These are phyloP conservation scores for Nymphaea thermarum DNA, from an alignment of 164 flowering plant genomes.

Conservation along the genomic window DNA sequence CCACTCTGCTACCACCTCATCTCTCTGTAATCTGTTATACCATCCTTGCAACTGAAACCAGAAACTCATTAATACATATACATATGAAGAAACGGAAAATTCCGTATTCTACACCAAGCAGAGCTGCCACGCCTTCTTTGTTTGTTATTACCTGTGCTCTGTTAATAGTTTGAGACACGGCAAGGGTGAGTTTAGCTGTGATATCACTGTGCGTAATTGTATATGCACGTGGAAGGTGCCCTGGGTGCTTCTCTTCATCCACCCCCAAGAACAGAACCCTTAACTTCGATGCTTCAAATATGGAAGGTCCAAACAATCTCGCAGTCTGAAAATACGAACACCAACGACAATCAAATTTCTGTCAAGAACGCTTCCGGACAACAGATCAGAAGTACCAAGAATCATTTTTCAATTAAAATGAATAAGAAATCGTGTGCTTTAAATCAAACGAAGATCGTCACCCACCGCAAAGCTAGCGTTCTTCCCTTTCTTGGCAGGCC, in stretches of 20 bases:
- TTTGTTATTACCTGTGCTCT: constrained; percentile 58
- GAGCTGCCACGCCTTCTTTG: neutral
- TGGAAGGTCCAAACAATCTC: constrained; percentile 81
- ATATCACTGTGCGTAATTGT: constrained; percentile 88
- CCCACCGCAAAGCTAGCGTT: neutral
- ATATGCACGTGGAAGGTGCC: constrained; percentile 74
- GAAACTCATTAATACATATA: neutral
- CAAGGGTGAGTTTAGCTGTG: constrained; percentile 75
- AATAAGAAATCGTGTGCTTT: neutral
- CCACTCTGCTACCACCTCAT: constrained; percentile 96
- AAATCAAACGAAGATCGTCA: neutral
- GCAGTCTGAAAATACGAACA: constrained; percentile 37
- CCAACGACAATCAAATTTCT: neutral
- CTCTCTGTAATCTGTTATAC: constrained; percentile 74
- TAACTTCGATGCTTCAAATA: constrained; percentile 86
- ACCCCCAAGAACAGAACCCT: constrained; percentile 69
- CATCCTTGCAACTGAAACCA: constrained; percentile 68
- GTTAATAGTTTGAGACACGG: constrained; percentile 79
- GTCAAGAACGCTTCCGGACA: neutral
- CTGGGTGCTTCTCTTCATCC: constrained; percentile 78
- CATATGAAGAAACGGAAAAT: neutral
- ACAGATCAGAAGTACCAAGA: neutral
- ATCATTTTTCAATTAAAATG: neutral
- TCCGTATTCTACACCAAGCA: neutral
- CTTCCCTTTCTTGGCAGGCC: neutral